A percentile compares a stretch with the other conserved stretches of the same genome.
These are phyloP conservation scores for Paraleonurus japonicus DNA, from an alignment of 257 asterid genomes.

Conservation along the genomic window DNA sequence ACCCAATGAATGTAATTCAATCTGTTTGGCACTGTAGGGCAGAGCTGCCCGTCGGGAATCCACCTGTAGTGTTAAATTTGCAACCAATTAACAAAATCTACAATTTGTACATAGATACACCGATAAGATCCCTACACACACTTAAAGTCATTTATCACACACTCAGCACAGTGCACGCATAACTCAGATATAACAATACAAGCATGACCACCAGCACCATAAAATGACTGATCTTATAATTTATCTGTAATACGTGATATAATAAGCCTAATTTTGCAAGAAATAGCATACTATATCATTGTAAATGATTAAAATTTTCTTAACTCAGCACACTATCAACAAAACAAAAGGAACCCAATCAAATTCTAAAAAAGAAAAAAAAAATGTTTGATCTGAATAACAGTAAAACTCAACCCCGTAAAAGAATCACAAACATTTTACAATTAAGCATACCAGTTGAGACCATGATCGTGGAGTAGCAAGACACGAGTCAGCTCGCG, in stretches of 20 bases:
- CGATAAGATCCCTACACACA: background rate
- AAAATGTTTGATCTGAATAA: background rate
- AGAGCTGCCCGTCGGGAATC: conserved; percentile 98
- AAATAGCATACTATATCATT: background rate
- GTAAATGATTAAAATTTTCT: background rate
- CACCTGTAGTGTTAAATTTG: conserved; percentile 56
- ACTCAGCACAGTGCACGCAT: background rate
- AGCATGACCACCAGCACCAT: background rate
- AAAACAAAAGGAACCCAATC: background rate
- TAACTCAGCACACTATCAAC: background rate
- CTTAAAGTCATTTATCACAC: background rate
- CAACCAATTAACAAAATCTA: background rate
- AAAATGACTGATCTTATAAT: background rate
- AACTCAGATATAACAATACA: background rate
- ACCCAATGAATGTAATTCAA: conserved; percentile 96
- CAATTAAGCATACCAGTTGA: conserved; percentile 47
- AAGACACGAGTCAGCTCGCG: conserved; percentile 80
- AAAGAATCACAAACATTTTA: background rate
- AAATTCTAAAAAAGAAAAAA: background rate
- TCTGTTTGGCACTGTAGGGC: conserved; percentile 95
- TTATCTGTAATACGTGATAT: background rate
- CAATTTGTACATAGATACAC: background rate
- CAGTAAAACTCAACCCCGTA: background rate
- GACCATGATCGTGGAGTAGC: conserved; percentile 77
- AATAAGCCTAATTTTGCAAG: background rate